Percentiles rank a stretch among this genome's conserved stretches.
Evolutionary conservation across 2,329 filamentous ascomycete species (phyloP).

Genomic region (Nannizzia gypsea): DNA sequence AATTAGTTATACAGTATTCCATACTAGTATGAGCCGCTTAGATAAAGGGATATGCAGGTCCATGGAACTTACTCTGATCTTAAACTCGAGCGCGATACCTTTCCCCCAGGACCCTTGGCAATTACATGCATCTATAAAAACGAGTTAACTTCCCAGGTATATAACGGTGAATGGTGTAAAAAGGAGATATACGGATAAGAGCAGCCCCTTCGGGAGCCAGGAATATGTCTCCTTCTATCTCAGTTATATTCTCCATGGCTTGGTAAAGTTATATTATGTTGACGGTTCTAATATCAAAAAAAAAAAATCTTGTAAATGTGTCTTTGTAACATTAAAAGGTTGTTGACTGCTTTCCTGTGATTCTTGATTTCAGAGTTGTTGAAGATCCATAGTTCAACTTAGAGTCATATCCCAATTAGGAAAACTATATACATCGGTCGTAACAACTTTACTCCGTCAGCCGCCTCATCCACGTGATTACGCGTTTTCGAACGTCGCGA

Average conservation of each 20-base stretch:
- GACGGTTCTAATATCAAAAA: no score
- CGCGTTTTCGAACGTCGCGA: background rate
- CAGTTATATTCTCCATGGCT: constrained; percentile 18
- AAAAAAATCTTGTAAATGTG: no score
- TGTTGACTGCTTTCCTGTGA: no score
- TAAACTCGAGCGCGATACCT: constrained; percentile 46
- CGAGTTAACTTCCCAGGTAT: background rate
- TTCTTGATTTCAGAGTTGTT: background rate
- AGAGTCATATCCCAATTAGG: background rate
- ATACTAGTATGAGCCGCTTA: background rate
- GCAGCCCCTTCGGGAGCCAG: constrained; percentile 38
- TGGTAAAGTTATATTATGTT: no score
- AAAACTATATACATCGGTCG: background rate
- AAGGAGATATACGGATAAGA: constrained; percentile 36
- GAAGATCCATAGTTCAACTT: background rate
- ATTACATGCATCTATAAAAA: constrained; percentile 45
- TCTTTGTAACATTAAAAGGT: no score
- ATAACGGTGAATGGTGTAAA: background rate
- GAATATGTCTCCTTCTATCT: constrained; percentile 41
- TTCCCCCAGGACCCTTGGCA: constrained; percentile 45
- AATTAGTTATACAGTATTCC: background rate
- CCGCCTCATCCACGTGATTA: background rate
- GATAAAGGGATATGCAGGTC: background rate
- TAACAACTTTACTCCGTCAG: background rate
- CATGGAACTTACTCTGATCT: constrained; percentile 20